Base-by-base conservation (phyloP, 2,329 filamentous ascomycete species). In the Neurospora sp. region DNA sequence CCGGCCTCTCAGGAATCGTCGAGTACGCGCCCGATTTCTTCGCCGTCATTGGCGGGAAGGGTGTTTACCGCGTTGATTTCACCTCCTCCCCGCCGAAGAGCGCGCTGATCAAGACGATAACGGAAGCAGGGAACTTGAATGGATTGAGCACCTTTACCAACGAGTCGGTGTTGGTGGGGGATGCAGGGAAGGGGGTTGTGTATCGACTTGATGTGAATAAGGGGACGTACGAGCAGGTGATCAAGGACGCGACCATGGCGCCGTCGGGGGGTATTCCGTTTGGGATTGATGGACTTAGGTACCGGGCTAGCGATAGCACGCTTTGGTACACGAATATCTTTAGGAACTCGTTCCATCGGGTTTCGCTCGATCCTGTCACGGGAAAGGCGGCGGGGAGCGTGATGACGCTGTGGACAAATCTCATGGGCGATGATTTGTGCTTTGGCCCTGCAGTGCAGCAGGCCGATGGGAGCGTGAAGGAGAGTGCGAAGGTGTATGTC, bases 301-400 rank as follows among this genome's bases (percentile, higher is more conserved):
- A 38, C 38, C 2, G 38, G 10, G 38, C 38, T 3, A 38, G 38
- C 38, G 38, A 38, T 4, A 75, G 76, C 33, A 73, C 72, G 11
- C 72, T 79, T 7, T 79, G 77, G 76, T 79, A 78, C 74, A 79
- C 77, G 58, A 79, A 79, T 72, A 78, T 79, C 69, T 78, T 78
- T 73, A 75, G 75, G 72, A 79, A 80, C 73, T 77, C 74, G 66
- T 78, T 79, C 74, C 76, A 79, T 75, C 77, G 76, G 71, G 69
- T 79, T 10, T 39, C 75, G 10, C 74, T 79, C 39, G 77, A 79
- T 66, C 68, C 74, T 4, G 72, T 66, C 11, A 75, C 75, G 3
- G 77, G 73, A 36, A 76, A 77, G 71, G 72, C 76, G 0, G 75
- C 73, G 0, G 77, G 77, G 2, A 39, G 73, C 3, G 74, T 76